Conservation (phyloP, 192 early-diverging fungal species). For the Coemansia sp. region DNA sequence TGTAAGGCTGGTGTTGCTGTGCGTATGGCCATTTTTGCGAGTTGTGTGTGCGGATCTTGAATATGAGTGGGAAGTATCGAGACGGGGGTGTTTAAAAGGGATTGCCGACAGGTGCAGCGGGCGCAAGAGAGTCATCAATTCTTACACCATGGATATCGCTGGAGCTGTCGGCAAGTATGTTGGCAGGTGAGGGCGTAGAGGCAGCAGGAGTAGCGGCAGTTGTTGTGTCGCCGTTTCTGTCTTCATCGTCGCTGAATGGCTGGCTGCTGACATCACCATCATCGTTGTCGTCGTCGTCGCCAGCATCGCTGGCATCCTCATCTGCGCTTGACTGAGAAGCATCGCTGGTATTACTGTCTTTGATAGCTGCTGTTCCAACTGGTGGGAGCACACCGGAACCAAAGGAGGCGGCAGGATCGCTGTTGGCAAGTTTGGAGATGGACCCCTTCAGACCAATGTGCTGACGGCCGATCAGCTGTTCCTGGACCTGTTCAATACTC, state of each 20-base stretch:
- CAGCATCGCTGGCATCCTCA: background rate
- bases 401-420: background rate
- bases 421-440: constrained; percentile 34
- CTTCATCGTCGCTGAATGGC: background rate
- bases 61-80: constrained; percentile 20
- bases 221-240: constrained; percentile 1
- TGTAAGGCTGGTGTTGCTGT: constrained; percentile 1
- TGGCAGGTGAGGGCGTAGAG: constrained; percentile 1
- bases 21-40: background rate
- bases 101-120: constrained; percentile 47
- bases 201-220: constrained; percentile 4
- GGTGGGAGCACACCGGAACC: background rate
- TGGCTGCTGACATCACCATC: background rate
- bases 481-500: constrained; percentile 82
- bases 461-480: constrained; percentile 70
- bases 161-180: constrained; percentile 29
- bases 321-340: constrained; percentile 8
- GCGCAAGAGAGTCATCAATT: constrained; percentile 21
- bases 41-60: constrained; percentile 5
- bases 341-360: background rate
- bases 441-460: constrained; percentile 70
- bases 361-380: background rate
- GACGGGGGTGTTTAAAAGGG: constrained; percentile 57
- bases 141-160: constrained; percentile 26
- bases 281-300: constrained; percentile 2